Evolutionary conservation across 2,329 filamentous ascomycete genomes (phyloP), one percentile per base, ranked within the genome.

Genomic region (Capronia coronata): DNA sequence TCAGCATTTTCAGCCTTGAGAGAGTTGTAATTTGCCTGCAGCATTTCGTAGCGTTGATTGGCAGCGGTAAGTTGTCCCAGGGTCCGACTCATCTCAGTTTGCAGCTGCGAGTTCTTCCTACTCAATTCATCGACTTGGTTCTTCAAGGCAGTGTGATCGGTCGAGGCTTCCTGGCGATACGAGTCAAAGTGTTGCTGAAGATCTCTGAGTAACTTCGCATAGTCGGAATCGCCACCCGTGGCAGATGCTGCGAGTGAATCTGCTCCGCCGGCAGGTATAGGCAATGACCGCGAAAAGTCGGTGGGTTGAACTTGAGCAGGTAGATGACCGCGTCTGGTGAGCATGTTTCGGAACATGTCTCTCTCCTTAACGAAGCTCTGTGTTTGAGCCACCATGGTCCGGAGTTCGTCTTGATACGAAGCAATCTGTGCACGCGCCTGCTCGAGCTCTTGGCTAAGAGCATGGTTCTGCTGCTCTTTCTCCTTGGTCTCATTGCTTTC

Each of bases 261-360:
- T 10, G 56, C 59, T 14, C 52, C 48, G 19, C 34, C 34, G 19
- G 34, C 34, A 18, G 59, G 59, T 32, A 79, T 76, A 51, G 83
- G 80, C 25, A 85, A 70, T 14, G 86, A 86, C 59, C 83, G 81
- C 1, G 84, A 87, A 63, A 94, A 83, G 43, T 82, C 75, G 1
- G 83, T 83, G 13, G 78, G 76, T 35, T 84, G 73, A 52, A 89
- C 84, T 10, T 65, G 78, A 64, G 63, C 77, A 62, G 63, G 75
- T 65, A 70, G 82, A 67, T 81, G 78, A 14, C 81, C 80, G 50
- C 82, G 77, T 55, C 93, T 86, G 59, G 91, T 86, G 23, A 96
- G 78, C 74, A 97, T 90, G 45, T 90, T 88, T 18, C 91, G 83
- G 82, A 96, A 97, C 80, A 96, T 96, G 65, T 98, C 91, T 55